Evolutionary conservation across 2,329 filamentous ascomycete species (phyloP).

Genomic region (Penicillium decumbens): DNA sequence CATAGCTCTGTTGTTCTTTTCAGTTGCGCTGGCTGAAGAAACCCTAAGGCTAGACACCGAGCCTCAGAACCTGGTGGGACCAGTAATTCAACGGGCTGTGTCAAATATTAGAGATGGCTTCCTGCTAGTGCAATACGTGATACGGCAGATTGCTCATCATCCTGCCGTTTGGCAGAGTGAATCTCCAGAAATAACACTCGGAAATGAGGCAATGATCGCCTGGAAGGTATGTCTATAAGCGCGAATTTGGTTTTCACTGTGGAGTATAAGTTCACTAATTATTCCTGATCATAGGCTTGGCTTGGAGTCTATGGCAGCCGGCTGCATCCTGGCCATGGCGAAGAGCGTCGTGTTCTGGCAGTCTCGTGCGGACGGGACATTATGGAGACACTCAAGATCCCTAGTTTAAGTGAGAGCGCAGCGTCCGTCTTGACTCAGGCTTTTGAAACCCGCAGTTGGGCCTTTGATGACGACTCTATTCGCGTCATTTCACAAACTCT

Average conservation of each 20-base stretch:
- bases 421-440: conserved; percentile 19
- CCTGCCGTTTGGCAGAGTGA: conserved; percentile 14
- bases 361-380: conserved; percentile 33
- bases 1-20: conserved; percentile 37
- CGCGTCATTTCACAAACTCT: conserved; percentile 33
- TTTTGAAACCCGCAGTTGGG: conserved; percentile 21
- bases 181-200: conserved; percentile 21
- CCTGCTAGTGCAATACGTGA: conserved; percentile 34
- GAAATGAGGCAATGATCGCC: conserved; percentile 33
- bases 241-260: not conserved
- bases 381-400: conserved; percentile 24
- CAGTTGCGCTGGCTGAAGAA: conserved; percentile 41
- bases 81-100: conserved; percentile 16
- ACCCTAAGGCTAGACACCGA: conserved; percentile 22
- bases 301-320: conserved; percentile 28
- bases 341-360: conserved; percentile 21
- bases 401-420: conserved; percentile 19
- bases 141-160: conserved; percentile 30
- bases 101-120: conserved; percentile 38
- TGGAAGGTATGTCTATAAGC: conserved; percentile 29
- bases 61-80: conserved; percentile 11
- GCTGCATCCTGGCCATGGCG: conserved; percentile 9
- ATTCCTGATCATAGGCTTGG: conserved; percentile 29
- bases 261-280: not conserved
- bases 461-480: conserved; percentile 16